Evolutionary conservation across 2,329 filamentous ascomycete species (phyloP), one percentile per base, ranked within the genome.

Genomic region (Claviceps africana): DNA sequence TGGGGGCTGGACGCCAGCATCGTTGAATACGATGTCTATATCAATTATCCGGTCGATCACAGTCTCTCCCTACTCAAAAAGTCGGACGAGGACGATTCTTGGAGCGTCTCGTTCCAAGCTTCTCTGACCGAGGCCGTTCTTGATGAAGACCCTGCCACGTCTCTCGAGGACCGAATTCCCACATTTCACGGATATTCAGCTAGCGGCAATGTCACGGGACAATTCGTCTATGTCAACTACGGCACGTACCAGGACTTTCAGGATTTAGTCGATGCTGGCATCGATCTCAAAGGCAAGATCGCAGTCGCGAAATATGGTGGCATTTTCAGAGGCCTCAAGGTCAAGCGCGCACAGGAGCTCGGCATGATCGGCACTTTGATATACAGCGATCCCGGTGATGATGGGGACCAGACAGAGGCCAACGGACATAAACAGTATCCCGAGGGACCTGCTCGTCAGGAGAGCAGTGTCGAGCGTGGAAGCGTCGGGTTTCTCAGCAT

Each of bases 141-240:
- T 5, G 76, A 88, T 0, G 83, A 95, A 50, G 93, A 98, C 64
- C 78, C 82, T 3, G 94, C 89, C 0, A 88, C 82, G 19, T 77
- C 81, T 22, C 72, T 88, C 46, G 68, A 77, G 10, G 78, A 89
- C 60, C 76, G 88, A 31, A 77, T 97, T 25, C 89, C 91, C 1
- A 91, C 85, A 0, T 97, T 97, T 71, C 91, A 97, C 63, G 93
- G 91, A 51, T 97, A 96, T 67, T 95, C 88, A 4, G 89, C 89
- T 4, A 90, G 76, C 55, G 91, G 91, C 30, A 95, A 97, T 65
- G 91, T 94, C 47, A 96, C 91, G 0, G 88, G 81, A 2, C 79
- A 81, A 15, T 93, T 87, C 58, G 86, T 95, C 33, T 97, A 85
- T 62, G 88, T 87, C 64, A 96, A 96, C 67, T 95, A 93, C 62